Evolutionary conservation across 2,329 filamentous ascomycete genomes (phyloP), one percentile per base, ranked within the genome.

Genomic region (Zelopaecilomyces penicillatus): DNA sequence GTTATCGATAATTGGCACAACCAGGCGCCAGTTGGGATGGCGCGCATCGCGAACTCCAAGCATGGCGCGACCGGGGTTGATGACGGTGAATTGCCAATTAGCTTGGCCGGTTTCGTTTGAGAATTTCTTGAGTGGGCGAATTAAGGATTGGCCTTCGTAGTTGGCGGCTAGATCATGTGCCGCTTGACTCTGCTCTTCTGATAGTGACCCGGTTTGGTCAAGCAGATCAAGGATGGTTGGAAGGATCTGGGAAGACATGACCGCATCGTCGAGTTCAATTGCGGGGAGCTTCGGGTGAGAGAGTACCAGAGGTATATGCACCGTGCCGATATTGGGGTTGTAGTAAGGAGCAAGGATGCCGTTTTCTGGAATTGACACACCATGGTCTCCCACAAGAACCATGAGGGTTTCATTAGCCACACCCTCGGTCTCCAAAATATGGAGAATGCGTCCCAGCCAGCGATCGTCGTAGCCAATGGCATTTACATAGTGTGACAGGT

Each of bases 211-310:
- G 6, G 56, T 62, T 43, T 62, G 57, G 33, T 61, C 47, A 31
- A 65, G 59, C 0, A 65, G 52, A 28, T 65, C 62, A 30, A 65
- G 55, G 12, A 65, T 57, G 3, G 62, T 64, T 0, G 62, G 62
- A 2, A 65, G 52, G 6, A 65, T 59, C 27, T 60, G 61, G 34
- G 60, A 49, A 8, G 62, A 61, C 8, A 58, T 60, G 5, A 61
- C 57, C 19, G 61, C 55, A 28, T 58, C 58, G 12, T 58, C 48
- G 48, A 63, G 55, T 26, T 63, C 52, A 1, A 64, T 43, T 10
- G 53, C 49, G 2, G 62, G 62, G 9, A 65, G 51, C 30, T 57
- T 52, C 0, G 62, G 62, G 32, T 65, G 62, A 5, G 59, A 57
- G 29, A 65, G 52, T 6, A 59, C 52, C 8, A 65, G 47, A 5